Conservation (phyloP, 1,284 basidiomycete genomes). For the Coniferiporia sulphurascens region DNA sequence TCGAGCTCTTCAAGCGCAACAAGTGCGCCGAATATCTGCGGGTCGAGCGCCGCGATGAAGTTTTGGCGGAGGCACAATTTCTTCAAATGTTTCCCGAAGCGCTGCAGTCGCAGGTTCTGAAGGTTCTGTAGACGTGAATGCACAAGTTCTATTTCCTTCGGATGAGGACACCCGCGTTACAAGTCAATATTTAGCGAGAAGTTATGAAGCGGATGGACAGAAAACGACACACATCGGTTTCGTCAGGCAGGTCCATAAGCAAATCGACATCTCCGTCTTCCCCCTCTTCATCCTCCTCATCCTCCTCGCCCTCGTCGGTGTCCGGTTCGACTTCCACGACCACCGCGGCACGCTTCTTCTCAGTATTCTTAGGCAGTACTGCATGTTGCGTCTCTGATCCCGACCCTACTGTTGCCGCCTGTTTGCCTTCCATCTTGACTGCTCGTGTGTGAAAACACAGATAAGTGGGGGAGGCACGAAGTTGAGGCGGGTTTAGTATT, state of each 20-base stretch:
- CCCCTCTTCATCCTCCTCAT: constrained; percentile 32
- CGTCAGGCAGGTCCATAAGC: constrained; percentile 47
- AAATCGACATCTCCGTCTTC: constrained; percentile 40
- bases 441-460: neutral
- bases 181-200: neutral
- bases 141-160: constrained; percentile 84
- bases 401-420: too few relatives aligned
- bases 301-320: constrained; percentile 36
- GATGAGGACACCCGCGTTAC: neutral
- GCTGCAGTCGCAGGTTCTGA: constrained; percentile 56
- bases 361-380: neutral
- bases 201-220: constrained; percentile 1
- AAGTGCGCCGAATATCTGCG: constrained; percentile 61
- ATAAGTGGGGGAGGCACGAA: too few relatives aligned
- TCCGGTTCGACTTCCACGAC: constrained; percentile 6
- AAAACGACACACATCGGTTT: constrained; percentile 54
- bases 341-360: constrained; percentile 10
- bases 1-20: constrained; percentile 83
- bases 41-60: constrained; percentile 67
- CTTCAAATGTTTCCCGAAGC: constrained; percentile 69
- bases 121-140: constrained; percentile 76
- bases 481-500: too few relatives aligned
- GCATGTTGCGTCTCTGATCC: too few relatives aligned
- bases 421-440: too few relatives aligned
- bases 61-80: constrained; percentile 90